phyloP scores from a whole-genome alignment of 78 protist genomes.

The Tieghemostelium lacteum region DNA sequence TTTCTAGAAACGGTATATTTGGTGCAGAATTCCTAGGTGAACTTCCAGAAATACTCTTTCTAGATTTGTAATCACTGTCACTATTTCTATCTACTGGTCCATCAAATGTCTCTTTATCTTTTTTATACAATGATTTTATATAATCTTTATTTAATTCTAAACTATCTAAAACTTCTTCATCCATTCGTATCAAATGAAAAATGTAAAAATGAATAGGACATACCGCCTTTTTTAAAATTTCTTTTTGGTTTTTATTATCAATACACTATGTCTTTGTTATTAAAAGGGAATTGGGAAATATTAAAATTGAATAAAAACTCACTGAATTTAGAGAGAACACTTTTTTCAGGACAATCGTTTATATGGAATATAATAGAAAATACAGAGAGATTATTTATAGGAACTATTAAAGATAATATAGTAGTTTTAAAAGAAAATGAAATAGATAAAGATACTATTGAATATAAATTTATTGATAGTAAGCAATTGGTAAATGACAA shows the following conservation, averaged over 20 bases:
- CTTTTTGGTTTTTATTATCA: neutral
- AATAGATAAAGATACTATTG: neutral
- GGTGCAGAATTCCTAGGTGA: constrained; percentile 30
- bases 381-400: constrained; percentile 4
- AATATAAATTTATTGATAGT: constrained; percentile 23
- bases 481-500: neutral
- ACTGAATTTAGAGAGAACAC: constrained; percentile 38
- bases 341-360: constrained; percentile 69
- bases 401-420: constrained; percentile 3
- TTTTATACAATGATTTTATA: constrained; percentile 35
- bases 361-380: neutral
- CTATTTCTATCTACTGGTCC: neutral
- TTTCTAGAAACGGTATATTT: constrained; percentile 37
- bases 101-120: neutral
- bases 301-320: constrained; percentile 13
- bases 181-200: too few relatives aligned
- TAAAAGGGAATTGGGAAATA: constrained; percentile 31
- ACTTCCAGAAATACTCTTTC: neutral
- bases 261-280: too few relatives aligned
- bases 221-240: too few relatives aligned
- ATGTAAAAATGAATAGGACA: too few relatives aligned
- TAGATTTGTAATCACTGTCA: neutral
- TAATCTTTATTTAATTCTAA: constrained; percentile 50
- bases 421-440: constrained; percentile 21
- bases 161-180: constrained; percentile 38